Conservation (phyloP, 148 eudicot genomes). For the Diospyros lotus region DNA sequence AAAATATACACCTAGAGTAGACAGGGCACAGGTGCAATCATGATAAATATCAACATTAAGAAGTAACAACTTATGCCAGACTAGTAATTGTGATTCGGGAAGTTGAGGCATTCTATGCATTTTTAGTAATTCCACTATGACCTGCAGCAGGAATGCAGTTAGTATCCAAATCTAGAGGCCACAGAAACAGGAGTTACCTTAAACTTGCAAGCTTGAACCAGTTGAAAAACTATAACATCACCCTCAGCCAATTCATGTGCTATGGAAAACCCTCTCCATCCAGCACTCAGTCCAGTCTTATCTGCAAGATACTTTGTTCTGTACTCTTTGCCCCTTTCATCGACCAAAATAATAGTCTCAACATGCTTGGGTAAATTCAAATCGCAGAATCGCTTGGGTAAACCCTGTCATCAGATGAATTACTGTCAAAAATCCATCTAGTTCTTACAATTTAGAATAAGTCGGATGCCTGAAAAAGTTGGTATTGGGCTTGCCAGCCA, state of each 20-base stretch:
- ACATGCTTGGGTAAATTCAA: slow-evolving; percentile 39
- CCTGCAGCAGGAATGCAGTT: neutral
- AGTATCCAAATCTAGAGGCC: too few species aligned
- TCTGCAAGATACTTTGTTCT: slow-evolving; percentile 37
- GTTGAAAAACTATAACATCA: slow-evolving; percentile 52
- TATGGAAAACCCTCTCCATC: slow-evolving; percentile 55
- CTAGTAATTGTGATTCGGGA: too few species aligned
- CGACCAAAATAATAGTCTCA: slow-evolving; percentile 35
- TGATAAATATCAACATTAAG: neutral
- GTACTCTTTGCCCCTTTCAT: slow-evolving; percentile 45
- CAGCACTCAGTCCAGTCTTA: slow-evolving; percentile 48
- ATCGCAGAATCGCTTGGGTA: slow-evolving; percentile 42
- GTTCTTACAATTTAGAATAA: neutral
- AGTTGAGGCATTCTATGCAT: too few species aligned
- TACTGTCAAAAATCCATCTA: neutral
- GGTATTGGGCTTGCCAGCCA: slow-evolving; percentile 38
- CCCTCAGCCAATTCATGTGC: slow-evolving; percentile 46
- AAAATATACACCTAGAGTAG: slow-evolving; percentile 37
- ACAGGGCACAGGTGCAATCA: neutral
- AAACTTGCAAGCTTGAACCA: slow-evolving; percentile 38
- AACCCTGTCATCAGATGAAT: slow-evolving; percentile 33
- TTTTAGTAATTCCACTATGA: neutral
- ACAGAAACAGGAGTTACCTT: slow-evolving; percentile 32
- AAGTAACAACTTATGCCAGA: neutral
- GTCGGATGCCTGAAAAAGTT: neutral